Evolutionary conservation across 164 flowering plant species (phyloP), one percentile per base, ranked within the genome.

Genomic region (Nymphaea thermarum): DNA sequence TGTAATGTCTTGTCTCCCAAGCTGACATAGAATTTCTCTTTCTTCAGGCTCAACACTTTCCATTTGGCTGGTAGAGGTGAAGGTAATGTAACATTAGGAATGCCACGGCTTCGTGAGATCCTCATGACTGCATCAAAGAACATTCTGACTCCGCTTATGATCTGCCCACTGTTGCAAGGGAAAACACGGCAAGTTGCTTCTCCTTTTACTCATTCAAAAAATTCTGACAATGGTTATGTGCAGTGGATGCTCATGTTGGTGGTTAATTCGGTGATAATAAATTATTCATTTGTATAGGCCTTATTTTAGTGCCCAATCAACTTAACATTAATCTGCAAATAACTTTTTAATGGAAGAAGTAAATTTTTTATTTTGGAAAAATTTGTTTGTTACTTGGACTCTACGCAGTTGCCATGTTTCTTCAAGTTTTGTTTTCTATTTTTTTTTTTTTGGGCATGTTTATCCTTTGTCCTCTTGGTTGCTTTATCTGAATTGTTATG

Each of bases 31-130:
- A 61, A 61, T 8, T 61, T 6, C 8, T n/a, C 16, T 73, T 43
- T 43, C 79, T 71, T 74, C 89, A 94, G 99, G 66, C 80, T 95
- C 75, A 95, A 95, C 75, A 95, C 98, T 59, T 95, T 95, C 77
- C 99, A 95, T 83, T 87, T 82, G 77, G 99, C 99, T 67, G 99
- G 98, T 4, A 87, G 88, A 67, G 98, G 98, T 66, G 99, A 90
- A 71, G 79, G 85, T 91, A 95, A 95, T 79, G 99, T 95, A 53
- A 95, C 98, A 4, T 85, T 95, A 16, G 99, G 99, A 74, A 90
- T 95, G 68, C 99, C 99, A 71, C 97, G 99, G 66, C 79, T 95
- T 57, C 97, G 90, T 71, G 99, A 92, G 76, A 95, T 95, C 69
- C 71, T 95, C 71, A 89, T 85, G 93, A 85, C 89, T 68, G 98